Evolutionary conservation across 73 alveolate genomes (phyloP), one percentile per base, ranked within the genome.

Genomic region (Paramecium sonneborni): DNA sequence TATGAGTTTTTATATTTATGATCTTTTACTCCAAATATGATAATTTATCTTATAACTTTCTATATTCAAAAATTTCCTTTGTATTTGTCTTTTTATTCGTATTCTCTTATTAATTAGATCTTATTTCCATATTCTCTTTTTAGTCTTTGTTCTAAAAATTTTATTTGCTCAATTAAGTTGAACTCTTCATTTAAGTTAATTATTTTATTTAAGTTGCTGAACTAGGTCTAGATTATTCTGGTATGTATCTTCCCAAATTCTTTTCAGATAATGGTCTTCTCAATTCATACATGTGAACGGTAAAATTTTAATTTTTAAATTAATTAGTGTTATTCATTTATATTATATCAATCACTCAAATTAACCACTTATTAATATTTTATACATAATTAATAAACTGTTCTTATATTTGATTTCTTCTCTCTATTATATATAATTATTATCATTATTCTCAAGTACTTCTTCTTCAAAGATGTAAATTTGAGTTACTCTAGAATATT

Each of bases 251-350:
- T 24, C 90, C 90, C 3, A 79, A 79, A 79, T 79, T 79, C 90
- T 79, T 79, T 46, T 79, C 90, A 11, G 76, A 43, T 30, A 79
- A 44, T 79, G 90, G 90, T 43, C 90, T 21, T 79, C 90, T 79
- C 32, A 79, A 8, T 79, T 79, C 76, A 46, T 43, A 43, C 90
- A 79, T 79, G 55, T 79, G 90, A 79, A 79, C 90, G 90, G 90
- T 79, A 79, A 79, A 79, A 79, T 67, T 67, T 72, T 72, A 79
- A 43, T 79, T 43, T 30, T 62, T 62, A 62, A 62, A 62, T 62
- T 30, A 62, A 30, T 26, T 62, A 62, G 68, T 52, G 68, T 52
- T n/a, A 52, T 52, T 52, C 68, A 52, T 1, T 52, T 52, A 52
- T 52, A n/a, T 52, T 52, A 52, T 52, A 46, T 46, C 15, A 52